These are phyloP conservation scores for Avena sativa DNA, from an alignment of 176 grass and related monocot genomes.

Conservation along the genomic window DNA sequence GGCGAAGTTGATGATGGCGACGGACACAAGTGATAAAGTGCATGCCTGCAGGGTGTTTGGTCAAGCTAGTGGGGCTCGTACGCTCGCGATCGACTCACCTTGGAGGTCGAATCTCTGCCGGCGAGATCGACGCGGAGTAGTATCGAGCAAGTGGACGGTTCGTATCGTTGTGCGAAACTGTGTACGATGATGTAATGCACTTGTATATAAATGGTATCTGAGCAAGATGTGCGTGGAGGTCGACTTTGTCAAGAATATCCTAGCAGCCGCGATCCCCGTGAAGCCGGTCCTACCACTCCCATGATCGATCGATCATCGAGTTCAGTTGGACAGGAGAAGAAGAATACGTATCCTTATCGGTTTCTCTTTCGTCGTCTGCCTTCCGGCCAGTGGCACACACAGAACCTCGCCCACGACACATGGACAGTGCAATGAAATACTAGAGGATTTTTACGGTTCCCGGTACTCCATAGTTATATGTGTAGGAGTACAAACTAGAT, in stretches of 20 bases:
- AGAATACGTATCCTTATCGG: too few relatives aligned
- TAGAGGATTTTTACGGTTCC: too few relatives aligned
- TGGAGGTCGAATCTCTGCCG: background rate
- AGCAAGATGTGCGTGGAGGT: background rate
- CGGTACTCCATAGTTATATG: too few relatives aligned
- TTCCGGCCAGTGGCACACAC: too few relatives aligned
- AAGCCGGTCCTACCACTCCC: background rate
- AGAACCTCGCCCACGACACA: too few relatives aligned
- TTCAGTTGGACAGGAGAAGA: background rate
- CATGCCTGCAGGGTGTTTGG: background rate
- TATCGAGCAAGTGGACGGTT: background rate
- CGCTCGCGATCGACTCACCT: background rate
- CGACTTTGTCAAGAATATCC: background rate
- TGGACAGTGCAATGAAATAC: too few relatives aligned
- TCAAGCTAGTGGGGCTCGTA: slow-evolving; percentile 9
- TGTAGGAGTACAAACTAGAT: too few relatives aligned
- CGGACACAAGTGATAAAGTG: background rate
- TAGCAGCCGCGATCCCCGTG: background rate
- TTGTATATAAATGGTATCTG: background rate
- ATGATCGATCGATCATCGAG: background rate
- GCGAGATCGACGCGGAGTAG: background rate
- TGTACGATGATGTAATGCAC: too few relatives aligned
- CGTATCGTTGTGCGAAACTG: too few relatives aligned
- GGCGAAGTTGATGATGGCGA: background rate
- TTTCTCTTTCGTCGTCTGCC: too few relatives aligned